Percentiles rank a stretch among this genome's conserved stretches.
Evolutionary conservation across 164 flowering plant species (phyloP).

Genomic region (Chimonanthus praecox): DNA sequence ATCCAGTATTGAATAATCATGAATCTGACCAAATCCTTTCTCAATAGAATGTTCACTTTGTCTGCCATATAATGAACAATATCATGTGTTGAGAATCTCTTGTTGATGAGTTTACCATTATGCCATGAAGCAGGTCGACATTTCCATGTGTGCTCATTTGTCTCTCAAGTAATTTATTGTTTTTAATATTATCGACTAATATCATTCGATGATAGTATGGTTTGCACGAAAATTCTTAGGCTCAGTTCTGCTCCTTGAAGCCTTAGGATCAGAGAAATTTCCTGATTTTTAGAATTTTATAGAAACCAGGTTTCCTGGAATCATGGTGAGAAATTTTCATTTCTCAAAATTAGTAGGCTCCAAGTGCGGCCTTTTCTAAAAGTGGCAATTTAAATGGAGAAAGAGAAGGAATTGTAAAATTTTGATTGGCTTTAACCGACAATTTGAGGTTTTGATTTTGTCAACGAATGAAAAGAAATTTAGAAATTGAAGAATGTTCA

Average conservation of each 20-base stretch:
- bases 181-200: no score
- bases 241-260: not conserved
- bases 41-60: not conserved
- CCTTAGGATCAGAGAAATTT: no score
- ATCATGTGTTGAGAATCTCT: not conserved
- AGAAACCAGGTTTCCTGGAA: not conserved
- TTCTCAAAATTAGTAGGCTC: not conserved
- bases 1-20: slow-evolving; percentile 3
- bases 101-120: not conserved
- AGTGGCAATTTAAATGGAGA: no score
- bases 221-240: not conserved
- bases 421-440: not conserved
- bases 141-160: not conserved
- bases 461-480: not conserved
- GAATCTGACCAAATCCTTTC: slow-evolving; percentile 2
- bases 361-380: not conserved
- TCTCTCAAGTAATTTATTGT: not conserved
- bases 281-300: not conserved
- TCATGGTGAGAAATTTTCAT: not conserved
- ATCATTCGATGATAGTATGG: not conserved
- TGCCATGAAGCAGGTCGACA: not conserved
- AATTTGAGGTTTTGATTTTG: not conserved
- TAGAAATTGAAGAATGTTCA: not conserved
- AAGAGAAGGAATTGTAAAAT: no score
- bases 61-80: not conserved